Evolutionary conservation across 2,329 filamentous ascomycete genomes (phyloP).

Genomic region (Trichoderma sp.): DNA sequence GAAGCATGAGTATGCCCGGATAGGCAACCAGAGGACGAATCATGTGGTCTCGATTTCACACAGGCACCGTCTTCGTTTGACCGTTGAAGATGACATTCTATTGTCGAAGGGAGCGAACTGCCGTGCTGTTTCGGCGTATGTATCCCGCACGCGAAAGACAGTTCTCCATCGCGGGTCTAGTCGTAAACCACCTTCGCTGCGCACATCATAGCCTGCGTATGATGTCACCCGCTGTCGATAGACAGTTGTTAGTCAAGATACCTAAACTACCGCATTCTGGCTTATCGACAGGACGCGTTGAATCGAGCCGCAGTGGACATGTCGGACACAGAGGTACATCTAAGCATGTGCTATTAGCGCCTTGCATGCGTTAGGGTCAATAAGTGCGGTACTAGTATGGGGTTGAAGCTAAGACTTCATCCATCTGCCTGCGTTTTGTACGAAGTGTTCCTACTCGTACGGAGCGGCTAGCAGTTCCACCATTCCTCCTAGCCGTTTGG

Average conservation of each 20-base stretch:
- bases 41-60: not conserved
- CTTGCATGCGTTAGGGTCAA: constrained; percentile 17
- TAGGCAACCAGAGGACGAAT: not conserved
- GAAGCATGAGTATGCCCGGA: not conserved
- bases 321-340: constrained; percentile 4
- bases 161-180: not conserved
- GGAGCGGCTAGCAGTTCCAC: constrained; percentile 2
- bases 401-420: constrained; percentile 10
- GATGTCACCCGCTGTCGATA: constrained; percentile 21
- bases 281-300: not conserved
- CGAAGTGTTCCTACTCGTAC: not conserved
- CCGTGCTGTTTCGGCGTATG: not conserved
- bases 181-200: not conserved
- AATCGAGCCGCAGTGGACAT: constrained; percentile 14
- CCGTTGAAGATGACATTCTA: constrained; percentile 8
- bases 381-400: constrained; percentile 17
- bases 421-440: constrained; percentile 3
- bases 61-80: not conserved
- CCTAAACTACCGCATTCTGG: not conserved
- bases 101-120: not conserved
- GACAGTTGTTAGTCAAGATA: not conserved
- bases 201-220: not conserved
- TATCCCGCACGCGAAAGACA: not conserved
- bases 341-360: constrained; percentile 5
- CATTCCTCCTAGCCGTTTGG: constrained; percentile 1